phyloP scores from a whole-genome alignment of 108 stramenopile species.

The Aurantiochytrium sp. region DNA sequence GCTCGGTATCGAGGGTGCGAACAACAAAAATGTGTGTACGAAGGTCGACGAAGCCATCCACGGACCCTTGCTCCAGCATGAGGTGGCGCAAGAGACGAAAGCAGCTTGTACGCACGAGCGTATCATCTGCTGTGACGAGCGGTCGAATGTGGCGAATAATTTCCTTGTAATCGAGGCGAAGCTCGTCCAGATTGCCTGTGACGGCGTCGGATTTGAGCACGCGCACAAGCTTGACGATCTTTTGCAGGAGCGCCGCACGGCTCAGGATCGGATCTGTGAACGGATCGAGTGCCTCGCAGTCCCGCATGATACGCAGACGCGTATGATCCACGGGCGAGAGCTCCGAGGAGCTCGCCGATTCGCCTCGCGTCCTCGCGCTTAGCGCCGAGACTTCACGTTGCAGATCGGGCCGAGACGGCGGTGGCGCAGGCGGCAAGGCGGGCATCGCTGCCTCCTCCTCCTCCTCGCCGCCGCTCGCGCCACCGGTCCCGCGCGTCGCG shows the following conservation, averaged over 20 bases:
- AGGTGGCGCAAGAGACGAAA: neutral
- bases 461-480: too few relatives aligned
- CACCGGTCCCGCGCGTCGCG: too few relatives aligned
- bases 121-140: neutral
- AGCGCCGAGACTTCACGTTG: neutral
- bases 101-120: neutral
- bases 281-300: neutral
- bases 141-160: neutral
- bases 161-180: neutral
- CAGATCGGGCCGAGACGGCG: neutral
- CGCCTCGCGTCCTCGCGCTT: neutral
- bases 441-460: too few relatives aligned
- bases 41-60: neutral
- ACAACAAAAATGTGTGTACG: neutral
- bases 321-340: neutral
- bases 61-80: neutral
- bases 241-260: neutral
- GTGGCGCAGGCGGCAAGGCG: too few relatives aligned
- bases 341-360: neutral
- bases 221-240: constrained; percentile 9
- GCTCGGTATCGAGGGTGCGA: neutral
- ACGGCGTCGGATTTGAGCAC: neutral
- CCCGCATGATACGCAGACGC: neutral
- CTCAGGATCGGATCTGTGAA: neutral
- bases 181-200: neutral